Conservation (phyloP, 148 eudicot genomes). For the Persicaria tinctoria region DNA sequence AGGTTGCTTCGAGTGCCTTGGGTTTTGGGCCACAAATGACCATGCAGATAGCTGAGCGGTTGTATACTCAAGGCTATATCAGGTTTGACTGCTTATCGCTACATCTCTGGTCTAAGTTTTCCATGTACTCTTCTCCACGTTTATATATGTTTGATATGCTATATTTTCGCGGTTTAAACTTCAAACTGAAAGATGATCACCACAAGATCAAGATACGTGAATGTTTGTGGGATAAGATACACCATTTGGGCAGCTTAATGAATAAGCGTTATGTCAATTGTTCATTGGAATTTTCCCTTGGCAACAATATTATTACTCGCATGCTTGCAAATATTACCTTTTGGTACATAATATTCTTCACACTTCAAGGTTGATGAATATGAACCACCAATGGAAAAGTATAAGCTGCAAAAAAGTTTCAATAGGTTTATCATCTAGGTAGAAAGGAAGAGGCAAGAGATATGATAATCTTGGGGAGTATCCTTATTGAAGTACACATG, state of each 20-base stretch:
- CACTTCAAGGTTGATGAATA: background rate
- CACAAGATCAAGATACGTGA: background rate
- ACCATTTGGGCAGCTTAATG: background rate
- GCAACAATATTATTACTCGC: no score
- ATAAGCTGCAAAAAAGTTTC: background rate
- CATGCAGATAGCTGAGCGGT: constrained; percentile 92
- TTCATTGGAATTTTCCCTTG: no score
- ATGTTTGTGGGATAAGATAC: background rate
- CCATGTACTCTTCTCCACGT: background rate
- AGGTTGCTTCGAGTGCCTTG: constrained; percentile 96
- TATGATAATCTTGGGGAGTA: background rate
- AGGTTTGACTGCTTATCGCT: constrained; percentile 32
- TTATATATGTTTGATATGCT: background rate
- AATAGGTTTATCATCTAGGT: background rate
- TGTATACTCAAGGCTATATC: constrained; percentile 95
- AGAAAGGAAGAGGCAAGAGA: background rate
- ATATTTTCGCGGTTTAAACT: background rate
- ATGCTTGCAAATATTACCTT: no score
- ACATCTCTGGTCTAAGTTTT: background rate
- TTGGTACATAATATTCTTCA: no score
- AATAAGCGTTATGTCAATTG: no score
- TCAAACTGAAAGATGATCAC: background rate
- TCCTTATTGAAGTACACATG: background rate
- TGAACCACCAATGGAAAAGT: no score
- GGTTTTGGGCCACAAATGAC: constrained; percentile 89